Evolutionary conservation across 2,329 filamentous ascomycete genomes (phyloP), one percentile per base, ranked within the genome.

Genomic region (Acrodontium crateriforme): DNA sequence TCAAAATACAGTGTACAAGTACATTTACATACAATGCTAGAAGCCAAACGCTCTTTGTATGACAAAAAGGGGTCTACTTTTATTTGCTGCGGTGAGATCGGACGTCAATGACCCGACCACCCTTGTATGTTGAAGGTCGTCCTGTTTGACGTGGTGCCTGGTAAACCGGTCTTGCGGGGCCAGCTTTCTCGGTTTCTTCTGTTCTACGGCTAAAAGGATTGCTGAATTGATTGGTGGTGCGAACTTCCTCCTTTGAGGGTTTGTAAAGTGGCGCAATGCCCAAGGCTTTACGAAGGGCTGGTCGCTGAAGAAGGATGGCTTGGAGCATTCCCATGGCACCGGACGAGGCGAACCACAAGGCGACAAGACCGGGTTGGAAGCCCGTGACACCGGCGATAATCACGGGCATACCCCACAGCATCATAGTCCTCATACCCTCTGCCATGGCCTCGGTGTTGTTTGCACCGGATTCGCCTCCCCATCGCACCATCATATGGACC

Each of bases 291-390:
- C 62, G 46, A 28, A 65, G 45, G 3, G 34, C 29, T 15, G 47
- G 39, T 16, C 40, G 47, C 24, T 53, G 54, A 16, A 66, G 47
- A 2, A 58, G 12, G n/a, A 42, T 41, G 7, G 45, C 52, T 18
- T 62, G 59, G 2, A 45, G 9, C 23, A 56, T 47, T 17, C 56
- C 55, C n/a, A 61, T 34, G 6, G 53, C 21, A 32, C 55, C 48
- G 3, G 62, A 55, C 9, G 55, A 38, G 28, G 67, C 50, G 55
- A 82, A 78, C 56, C 71, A 77, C 16, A 79, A 45, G 45, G 78
- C 73, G 2, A 79, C 50, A 12, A 59, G 62, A 14, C 67, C 63
- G 1, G 71, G 65, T 47, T 67, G 64, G 35, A 55, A 67, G 9
- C 56, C 42, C 28, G 71, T 73, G 45, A 78, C 58, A 4, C 55